Evolutionary conservation across 139 green algal species (phyloP), one percentile per base, ranked within the genome.

Genomic region (Chara braunii): DNA sequence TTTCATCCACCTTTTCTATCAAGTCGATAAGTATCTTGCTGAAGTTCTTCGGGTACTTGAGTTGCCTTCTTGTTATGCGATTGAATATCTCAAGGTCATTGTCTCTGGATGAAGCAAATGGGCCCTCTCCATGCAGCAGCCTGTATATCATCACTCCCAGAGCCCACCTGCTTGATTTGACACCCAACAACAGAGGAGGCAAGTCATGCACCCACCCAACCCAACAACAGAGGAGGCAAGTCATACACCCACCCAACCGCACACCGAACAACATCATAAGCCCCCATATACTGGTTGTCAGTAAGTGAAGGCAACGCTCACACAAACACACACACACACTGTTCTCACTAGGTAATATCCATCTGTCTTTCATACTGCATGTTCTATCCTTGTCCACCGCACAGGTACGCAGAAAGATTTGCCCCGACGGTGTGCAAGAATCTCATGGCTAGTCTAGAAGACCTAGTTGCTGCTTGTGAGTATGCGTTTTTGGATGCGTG

Each of bases 91-190:
- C 18, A 32, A 74, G 36, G 56, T 74, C 60, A 26, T 43, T 70
- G 36, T 74, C 65, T 18, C 55, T 29, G 18, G 23, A 30, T 5
- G 23, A 48, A 14, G 40, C 56, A 73, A 74, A 71, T 37, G 65
- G 56, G 6, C 22, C 32, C n/a, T 68, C 34, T 26, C 56, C 65
- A 3, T 44, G 23, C 23, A 74, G 65, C 45, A 74, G 8, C 8
- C 28, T 53, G 45, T 62, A 74, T 37, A 74, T 70, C n/a, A 74
- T 42, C 65, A 74, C 65, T 11, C 65, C 65, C 11, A 74, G 34
- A 3, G 65, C 63, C 60, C 59, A 74, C 60, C 60, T 70, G 59
- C 0, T 14, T 7, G 51, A 9, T 45, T 0, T n/a, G 7, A n/a
- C n/a, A 29, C 6, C 29, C 18, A 58, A 23, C n/a, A n/a, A 58